Percentiles rank a stretch among this genome's conserved stretches.
These are phyloP conservation scores for Dactylellina sp. DNA, from an alignment of 2,329 filamentous ascomycete species.

Conservation along the genomic window DNA sequence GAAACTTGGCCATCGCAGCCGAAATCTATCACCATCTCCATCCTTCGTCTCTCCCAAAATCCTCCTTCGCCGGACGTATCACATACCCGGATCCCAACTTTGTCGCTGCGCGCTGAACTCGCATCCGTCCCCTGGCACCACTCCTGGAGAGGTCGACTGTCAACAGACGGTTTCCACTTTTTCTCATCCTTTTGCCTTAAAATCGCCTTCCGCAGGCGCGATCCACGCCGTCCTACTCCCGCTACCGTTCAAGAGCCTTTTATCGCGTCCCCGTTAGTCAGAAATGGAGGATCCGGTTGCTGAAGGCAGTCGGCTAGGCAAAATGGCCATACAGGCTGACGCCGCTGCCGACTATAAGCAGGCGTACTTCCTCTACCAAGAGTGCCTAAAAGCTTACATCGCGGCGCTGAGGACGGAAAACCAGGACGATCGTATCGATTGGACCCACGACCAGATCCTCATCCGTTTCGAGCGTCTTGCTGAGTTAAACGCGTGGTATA, in stretches of 20 bases:
- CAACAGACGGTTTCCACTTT: constrained; percentile 7
- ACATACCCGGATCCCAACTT: constrained; percentile 20
- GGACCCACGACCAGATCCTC: constrained; percentile 53
- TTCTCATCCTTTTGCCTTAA: constrained; percentile 37
- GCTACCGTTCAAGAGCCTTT: neutral
- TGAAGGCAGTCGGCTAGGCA: constrained; percentile 54
- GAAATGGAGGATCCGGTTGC: constrained; percentile 49
- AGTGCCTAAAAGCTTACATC: constrained; percentile 47
- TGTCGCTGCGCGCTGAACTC: constrained; percentile 25
- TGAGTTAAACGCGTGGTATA: constrained; percentile 56
- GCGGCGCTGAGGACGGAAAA: constrained; percentile 44
- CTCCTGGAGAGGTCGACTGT: neutral
- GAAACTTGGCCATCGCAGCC: constrained; percentile 13
- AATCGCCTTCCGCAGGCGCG: constrained; percentile 39
- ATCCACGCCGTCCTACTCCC: constrained; percentile 31
- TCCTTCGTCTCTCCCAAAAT: constrained; percentile 21
- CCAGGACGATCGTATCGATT: constrained; percentile 51
- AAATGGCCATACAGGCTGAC: constrained; percentile 54
- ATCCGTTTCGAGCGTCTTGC: constrained; percentile 55
- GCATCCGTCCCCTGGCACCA: constrained; percentile 1
- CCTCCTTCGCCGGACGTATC: constrained; percentile 6
- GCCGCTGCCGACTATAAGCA: constrained; percentile 51
- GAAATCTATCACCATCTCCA: constrained; percentile 11
- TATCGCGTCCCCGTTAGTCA: neutral
- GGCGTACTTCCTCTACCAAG: constrained; percentile 50